Percentiles rank a stretch among this genome's conserved stretches.
Evolutionary conservation across 768 basidiomycete genomes (phyloP).

Genomic region (Amanita thiersii): DNA sequence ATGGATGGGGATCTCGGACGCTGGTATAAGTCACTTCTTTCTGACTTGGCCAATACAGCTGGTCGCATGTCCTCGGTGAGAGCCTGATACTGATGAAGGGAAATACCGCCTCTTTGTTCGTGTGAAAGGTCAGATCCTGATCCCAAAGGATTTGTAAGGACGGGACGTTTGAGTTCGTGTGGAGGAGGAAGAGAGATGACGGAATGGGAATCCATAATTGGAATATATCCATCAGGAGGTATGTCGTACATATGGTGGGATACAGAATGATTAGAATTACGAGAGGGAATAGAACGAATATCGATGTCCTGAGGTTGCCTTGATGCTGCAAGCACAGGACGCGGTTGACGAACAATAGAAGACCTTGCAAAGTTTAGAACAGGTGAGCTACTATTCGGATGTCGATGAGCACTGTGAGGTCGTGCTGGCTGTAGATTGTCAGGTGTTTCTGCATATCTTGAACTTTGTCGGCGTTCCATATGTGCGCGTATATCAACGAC

Average conservation of each 20-base stretch:
- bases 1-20: slow-evolving; percentile 6
- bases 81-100: background rate
- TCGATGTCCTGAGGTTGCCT: slow-evolving; percentile 11
- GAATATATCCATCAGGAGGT: slow-evolving; percentile 45
- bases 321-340: slow-evolving; percentile 11
- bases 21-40: background rate
- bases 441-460: background rate
- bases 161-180: slow-evolving; percentile 31
- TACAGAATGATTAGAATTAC: slow-evolving; percentile 14
- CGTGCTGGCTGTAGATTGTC: background rate
- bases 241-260: slow-evolving; percentile 20
- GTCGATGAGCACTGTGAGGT: background rate
- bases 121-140: background rate
- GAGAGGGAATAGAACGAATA: slow-evolving; percentile 13
- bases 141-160: slow-evolving; percentile 8
- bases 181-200: slow-evolving; percentile 42
- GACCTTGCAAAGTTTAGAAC: slow-evolving; percentile 2
- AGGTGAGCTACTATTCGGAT: slow-evolving; percentile 1
- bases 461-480: background rate
- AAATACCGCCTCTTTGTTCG: background rate
- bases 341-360: slow-evolving; percentile 4
- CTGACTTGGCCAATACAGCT: background rate
- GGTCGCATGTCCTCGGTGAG: background rate
- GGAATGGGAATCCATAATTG: slow-evolving; percentile 28
- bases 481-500: background rate